Conservation (phyloP, 2,329 filamentous ascomycete genomes). For the Fusarium sambucinum region DNA sequence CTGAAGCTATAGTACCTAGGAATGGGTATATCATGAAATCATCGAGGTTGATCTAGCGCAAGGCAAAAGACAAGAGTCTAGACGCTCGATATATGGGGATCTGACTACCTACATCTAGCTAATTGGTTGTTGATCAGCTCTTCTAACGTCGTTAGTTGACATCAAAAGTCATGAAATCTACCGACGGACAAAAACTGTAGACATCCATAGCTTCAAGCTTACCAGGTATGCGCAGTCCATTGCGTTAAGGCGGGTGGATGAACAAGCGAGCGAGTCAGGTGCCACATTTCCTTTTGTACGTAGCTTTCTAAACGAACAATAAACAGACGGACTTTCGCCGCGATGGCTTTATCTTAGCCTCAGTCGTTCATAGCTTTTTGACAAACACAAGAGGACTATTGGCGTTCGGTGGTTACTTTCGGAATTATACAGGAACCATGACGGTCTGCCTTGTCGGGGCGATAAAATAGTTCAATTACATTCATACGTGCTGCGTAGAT, state of each 20-base stretch:
- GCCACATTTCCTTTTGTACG: conserved; percentile 17
- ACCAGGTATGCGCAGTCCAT: neutral
- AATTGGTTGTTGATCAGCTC: conserved; percentile 13
- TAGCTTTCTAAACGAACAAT: neutral
- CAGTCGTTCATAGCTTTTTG: neutral
- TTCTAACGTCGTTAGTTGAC: conserved; percentile 5
- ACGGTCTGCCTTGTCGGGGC: conserved; percentile 10
- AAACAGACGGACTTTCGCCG: conserved; percentile 1
- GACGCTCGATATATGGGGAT: conserved; percentile 21
- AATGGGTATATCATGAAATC: neutral
- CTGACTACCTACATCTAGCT: neutral
- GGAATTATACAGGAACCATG: neutral
- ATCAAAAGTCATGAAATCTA: neutral
- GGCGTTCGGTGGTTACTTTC: conserved; percentile 2
- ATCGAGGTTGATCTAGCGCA: neutral
- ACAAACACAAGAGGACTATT: conserved; percentile 4
- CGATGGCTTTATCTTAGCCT: conserved; percentile 21
- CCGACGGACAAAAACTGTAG: neutral
- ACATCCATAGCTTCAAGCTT: neutral
- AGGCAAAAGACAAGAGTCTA: conserved; percentile 14
- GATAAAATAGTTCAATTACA: neutral
- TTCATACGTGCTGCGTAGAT: neutral
- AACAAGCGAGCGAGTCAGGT: conserved; percentile 23
- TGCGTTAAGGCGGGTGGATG: conserved; percentile 8
- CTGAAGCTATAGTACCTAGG: neutral